These are phyloP conservation scores for Loxodes magnus DNA, from an alignment of 73 alveolate species.

Conservation along the genomic window DNA sequence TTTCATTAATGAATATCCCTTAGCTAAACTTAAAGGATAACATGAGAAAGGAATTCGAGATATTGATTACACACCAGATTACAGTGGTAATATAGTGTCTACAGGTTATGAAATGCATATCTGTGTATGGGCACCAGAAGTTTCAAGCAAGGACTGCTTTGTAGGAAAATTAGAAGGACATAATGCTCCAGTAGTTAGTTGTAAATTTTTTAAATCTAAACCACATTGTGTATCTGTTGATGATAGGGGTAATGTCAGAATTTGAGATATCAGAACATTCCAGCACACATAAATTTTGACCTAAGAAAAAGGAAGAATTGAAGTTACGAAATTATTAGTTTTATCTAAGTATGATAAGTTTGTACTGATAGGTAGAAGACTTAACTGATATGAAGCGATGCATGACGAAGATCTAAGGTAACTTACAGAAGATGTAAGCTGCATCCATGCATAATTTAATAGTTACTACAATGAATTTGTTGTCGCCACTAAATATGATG, in stretches of 20 bases:
- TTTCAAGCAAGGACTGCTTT: conserved; percentile 64
- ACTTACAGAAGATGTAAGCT: conserved; percentile 54
- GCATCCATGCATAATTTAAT: conserved; percentile 71
- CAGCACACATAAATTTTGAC: conserved; percentile 66
- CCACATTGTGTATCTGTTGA: conserved; percentile 84
- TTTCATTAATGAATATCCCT: conserved; percentile 58
- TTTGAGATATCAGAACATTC: conserved; percentile 79
- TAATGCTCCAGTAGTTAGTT: conserved; percentile 71
- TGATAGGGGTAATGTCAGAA: conserved; percentile 79
- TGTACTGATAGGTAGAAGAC: conserved; percentile 54
- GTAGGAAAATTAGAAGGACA: conserved; percentile 88
- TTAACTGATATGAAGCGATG: conserved; percentile 50
- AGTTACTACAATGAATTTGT: conserved; percentile 55
- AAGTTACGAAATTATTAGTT: conserved; percentile 40
- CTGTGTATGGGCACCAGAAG: conserved; percentile 87
- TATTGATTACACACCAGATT: conserved; percentile 11
- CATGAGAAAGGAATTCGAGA: conserved; percentile 7
- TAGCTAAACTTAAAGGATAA: conserved; percentile 54
- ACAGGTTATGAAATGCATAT: conserved; percentile 77
- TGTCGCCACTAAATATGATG: conserved; percentile 63
- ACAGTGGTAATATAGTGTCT: conserved; percentile 64
- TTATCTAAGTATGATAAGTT: conserved; percentile 43
- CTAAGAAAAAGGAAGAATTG: conserved; percentile 48
- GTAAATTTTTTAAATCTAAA: conserved; percentile 59
- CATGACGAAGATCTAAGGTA: conserved; percentile 13